Base-by-base conservation (phyloP, 1,284 basidiomycete species). In the Vanrija pseudolonga region DNA sequence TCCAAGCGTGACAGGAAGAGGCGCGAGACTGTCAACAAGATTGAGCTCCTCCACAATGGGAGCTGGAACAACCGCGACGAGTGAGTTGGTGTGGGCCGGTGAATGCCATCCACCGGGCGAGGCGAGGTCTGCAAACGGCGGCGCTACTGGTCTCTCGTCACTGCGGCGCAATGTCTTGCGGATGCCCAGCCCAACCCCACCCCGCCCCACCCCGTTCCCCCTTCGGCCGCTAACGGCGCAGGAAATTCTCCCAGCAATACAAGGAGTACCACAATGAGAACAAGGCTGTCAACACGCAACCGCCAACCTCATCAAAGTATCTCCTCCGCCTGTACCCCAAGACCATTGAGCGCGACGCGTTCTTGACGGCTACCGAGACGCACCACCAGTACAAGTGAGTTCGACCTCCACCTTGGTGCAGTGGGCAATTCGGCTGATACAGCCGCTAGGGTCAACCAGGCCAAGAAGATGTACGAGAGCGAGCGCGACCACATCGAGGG, bases 1-100 rank as follows among this genome's bases (percentile, higher is more conserved):
- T 74, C 67, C 45, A 80, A 80, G 64, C 69, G 78, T n/a, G 79
- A 80, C 61, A 74, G 77, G 64, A 78, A 79, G 60, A 61, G 79
- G 42, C 62, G 79, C 26, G 79, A 80, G 57, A 79, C 79, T 45
- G 74, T 79, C 51, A 79, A 80, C 57, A 77, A 78, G 62, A 77
- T 81, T 23, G 75, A 79, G 61, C 65, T 75, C 28, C 67, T 79
- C 24, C 77, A 80, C 56, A 74, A 76, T 19, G 77, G 79, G 43
- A 76, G 73, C 53, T 75, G 78, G 64, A 69, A 73, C 23, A 71
- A 72, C 20, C 59, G 78, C 23, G 79, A 81, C 55, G 69, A 77
- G 78, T 80, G 64, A 67, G 77, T 71, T 2, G 32, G 2, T 2
- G 32, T 4, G 11, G 32, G 7, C 6, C 11, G 32, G 6, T 12